Evolutionary conservation across 495 filamentous ascomycete species (phyloP).

Genomic region (Cercophora newfieldiana): DNA sequence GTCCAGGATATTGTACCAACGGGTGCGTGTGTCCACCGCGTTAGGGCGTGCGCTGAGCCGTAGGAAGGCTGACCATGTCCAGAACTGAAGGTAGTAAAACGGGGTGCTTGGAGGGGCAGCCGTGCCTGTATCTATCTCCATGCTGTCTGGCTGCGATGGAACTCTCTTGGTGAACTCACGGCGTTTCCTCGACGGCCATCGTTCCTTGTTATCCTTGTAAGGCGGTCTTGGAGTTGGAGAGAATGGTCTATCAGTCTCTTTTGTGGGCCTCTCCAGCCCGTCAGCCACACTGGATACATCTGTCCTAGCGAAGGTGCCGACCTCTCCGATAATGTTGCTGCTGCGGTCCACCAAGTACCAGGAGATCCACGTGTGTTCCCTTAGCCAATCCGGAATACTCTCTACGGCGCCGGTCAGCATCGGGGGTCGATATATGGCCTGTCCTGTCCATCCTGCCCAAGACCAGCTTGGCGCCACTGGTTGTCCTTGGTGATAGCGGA

Average conservation of each 20-base stretch:
- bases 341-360: constrained; percentile 7
- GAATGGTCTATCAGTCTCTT: not conserved
- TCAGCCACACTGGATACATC: not conserved
- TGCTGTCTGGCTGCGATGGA: not conserved
- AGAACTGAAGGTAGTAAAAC: constrained; percentile 9
- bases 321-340: not conserved
- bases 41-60: not conserved
- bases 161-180: not conserved
- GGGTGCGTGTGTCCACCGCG: not conserved
- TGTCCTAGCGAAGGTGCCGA: not conserved
- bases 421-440: not conserved
- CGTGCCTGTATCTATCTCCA: too few relatives aligned
- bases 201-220: not conserved
- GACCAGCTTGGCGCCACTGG: constrained; percentile 14
- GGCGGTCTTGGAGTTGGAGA: not conserved
- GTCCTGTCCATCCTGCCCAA: constrained; percentile 11
- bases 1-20: constrained; percentile 6
- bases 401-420: constrained; percentile 12
- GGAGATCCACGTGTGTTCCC: constrained; percentile 10
- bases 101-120: not conserved
- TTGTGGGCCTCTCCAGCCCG: not conserved
- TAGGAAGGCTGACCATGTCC: constrained; percentile 12
- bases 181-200: not conserved
- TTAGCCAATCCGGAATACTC: constrained; percentile 7
- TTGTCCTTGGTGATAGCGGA: not conserved